A percentile compares a stretch with the other conserved stretches of the same genome.
Evolutionary conservation across 2,329 filamentous ascomycete species (phyloP).

Genomic region (Akanthomyces muscarius): DNA sequence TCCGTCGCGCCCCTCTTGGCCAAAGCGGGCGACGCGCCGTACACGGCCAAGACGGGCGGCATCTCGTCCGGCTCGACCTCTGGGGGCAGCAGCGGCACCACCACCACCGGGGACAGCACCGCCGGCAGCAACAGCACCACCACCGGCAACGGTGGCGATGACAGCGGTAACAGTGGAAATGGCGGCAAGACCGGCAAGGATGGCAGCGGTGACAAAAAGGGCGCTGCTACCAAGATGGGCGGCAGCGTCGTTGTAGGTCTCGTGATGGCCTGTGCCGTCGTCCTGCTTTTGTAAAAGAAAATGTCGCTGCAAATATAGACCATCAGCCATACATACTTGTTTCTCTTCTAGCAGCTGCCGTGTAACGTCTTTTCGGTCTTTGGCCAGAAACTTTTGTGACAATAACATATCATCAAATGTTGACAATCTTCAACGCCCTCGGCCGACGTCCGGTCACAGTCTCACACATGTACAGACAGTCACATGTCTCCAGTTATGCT

Average conservation of each 20-base stretch:
- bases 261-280: neutral
- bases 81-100: slow-evolving; percentile 32
- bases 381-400: neutral
- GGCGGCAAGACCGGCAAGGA: neutral
- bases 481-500: neutral
- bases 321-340: too few relatives aligned
- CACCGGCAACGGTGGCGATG: slow-evolving; percentile 1
- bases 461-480: neutral
- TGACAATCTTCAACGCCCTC: neutral
- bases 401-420: neutral
- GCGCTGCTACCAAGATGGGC: neutral
- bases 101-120: slow-evolving; percentile 43
- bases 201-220: slow-evolving; percentile 1
- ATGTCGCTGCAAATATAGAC: neutral
- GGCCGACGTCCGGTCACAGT: neutral
- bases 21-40: slow-evolving; percentile 33
- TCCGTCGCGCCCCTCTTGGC: slow-evolving; percentile 52
- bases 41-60: slow-evolving; percentile 47
- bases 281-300: neutral
- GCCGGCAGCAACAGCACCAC: slow-evolving; percentile 44
- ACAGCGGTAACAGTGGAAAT: slow-evolving; percentile 8
- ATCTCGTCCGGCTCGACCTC: slow-evolving; percentile 48
- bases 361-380: neutral
- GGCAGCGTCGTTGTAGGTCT: neutral
- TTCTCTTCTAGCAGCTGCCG: neutral